These are phyloP conservation scores for Colletotrichum godetiae DNA, from an alignment of 2,329 filamentous ascomycete genomes.

Conservation along the genomic window DNA sequence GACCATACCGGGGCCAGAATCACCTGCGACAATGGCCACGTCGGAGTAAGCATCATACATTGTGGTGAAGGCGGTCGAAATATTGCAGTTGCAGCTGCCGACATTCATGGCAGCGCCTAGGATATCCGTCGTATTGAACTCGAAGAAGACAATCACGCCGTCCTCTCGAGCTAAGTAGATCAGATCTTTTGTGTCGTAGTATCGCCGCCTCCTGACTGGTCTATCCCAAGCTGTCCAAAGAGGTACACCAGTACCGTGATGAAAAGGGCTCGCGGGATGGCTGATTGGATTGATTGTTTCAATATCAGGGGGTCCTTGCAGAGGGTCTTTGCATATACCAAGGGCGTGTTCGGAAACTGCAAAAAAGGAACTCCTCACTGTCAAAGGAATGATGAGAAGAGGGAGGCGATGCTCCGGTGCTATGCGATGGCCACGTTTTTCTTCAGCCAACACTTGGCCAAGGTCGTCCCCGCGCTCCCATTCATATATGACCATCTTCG, in stretches of 20 bases:
- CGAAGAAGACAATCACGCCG: slow-evolving; percentile 79
- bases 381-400: slow-evolving; percentile 77
- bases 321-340: slow-evolving; percentile 64
- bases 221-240: slow-evolving; percentile 89
- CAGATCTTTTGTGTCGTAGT: slow-evolving; percentile 75
- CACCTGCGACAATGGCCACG: slow-evolving; percentile 82
- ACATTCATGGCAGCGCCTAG: slow-evolving; percentile 67
- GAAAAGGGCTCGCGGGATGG: slow-evolving; percentile 55
- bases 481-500: slow-evolving; percentile 68
- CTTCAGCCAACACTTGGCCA: slow-evolving; percentile 54
- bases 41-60: slow-evolving; percentile 77
- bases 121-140: slow-evolving; percentile 70
- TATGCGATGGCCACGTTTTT: slow-evolving; percentile 62
- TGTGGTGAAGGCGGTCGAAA: slow-evolving; percentile 85
- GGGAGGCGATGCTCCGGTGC: slow-evolving; percentile 69
- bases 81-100: slow-evolving; percentile 76
- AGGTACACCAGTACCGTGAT: slow-evolving; percentile 61
- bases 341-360: slow-evolving; percentile 72
- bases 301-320: slow-evolving; percentile 62
- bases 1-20: slow-evolving; percentile 80
- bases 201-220: slow-evolving; percentile 74
- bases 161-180: slow-evolving; percentile 92
- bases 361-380: slow-evolving; percentile 76
- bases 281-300: slow-evolving; percentile 55
- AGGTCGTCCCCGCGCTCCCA: slow-evolving; percentile 68